These are phyloP conservation scores for Malassezia slooffiae DNA, from an alignment of 1,284 basidiomycete species.

Conservation along the genomic window DNA sequence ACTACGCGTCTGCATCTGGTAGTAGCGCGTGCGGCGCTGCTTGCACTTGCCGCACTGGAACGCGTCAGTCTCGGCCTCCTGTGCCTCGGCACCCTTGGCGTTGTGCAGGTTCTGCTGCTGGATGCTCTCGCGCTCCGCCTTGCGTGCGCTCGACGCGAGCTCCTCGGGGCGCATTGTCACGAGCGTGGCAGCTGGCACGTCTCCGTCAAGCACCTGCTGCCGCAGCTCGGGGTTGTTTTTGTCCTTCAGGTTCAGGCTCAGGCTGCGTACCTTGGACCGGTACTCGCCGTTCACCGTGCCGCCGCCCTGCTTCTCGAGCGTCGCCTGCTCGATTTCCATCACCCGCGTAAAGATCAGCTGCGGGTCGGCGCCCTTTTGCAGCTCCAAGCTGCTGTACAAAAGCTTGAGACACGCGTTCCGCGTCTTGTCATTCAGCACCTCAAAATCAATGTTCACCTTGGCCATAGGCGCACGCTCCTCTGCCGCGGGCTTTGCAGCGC, in stretches of 20 bases:
- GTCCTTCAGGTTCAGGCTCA: constrained; percentile 87
- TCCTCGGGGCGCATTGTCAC: constrained; percentile 75
- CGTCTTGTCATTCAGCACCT: constrained; percentile 52
- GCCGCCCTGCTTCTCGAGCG: constrained; percentile 31
- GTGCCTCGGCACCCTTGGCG: constrained; percentile 73
- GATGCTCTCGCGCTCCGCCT: constrained; percentile 63
- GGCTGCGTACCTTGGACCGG: constrained; percentile 71
- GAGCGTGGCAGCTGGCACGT: constrained; percentile 60
- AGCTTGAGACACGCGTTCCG: constrained; percentile 81
- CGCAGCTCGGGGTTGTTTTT: constrained; percentile 81
- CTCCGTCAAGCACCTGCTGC: constrained; percentile 71
- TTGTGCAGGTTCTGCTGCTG: constrained; percentile 66
- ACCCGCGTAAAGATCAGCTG: constrained; percentile 48
- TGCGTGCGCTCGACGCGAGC: constrained; percentile 85
- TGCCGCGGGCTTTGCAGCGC: constrained; percentile 3
- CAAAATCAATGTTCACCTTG: constrained; percentile 31
- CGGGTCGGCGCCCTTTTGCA: constrained; percentile 24
- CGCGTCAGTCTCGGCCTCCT: constrained; percentile 80
- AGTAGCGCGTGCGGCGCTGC: constrained; percentile 41
- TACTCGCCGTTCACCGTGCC: constrained; percentile 50
- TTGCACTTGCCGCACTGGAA: constrained; percentile 89
- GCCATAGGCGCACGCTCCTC: constrained; percentile 7
- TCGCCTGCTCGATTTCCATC: constrained; percentile 49
- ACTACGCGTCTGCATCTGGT: constrained; percentile 44
- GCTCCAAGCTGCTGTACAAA: constrained; percentile 73